phyloP scores from a whole-genome alignment of 768 basidiomycete genomes.

The Amanita polypyramis region DNA sequence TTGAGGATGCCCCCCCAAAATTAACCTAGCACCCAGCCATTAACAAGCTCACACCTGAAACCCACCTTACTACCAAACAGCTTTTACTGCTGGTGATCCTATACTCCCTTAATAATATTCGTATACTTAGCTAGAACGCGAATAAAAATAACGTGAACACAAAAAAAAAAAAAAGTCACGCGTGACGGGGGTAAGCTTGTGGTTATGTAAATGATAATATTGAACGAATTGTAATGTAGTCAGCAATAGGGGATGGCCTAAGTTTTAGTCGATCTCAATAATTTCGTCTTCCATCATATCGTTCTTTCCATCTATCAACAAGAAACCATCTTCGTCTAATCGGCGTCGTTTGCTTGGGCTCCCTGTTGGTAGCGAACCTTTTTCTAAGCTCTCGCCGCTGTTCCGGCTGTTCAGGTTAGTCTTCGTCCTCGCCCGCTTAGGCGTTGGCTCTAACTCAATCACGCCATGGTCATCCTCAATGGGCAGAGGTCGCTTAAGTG shows the following conservation, averaged over 20 bases:
- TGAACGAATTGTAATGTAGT: background rate
- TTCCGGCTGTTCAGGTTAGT: slow-evolving; percentile 8
- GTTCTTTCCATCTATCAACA: slow-evolving; percentile 51
- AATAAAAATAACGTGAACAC: too few species aligned
- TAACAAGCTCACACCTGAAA: too few species aligned
- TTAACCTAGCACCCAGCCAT: too few species aligned
- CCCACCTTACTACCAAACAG: too few species aligned
- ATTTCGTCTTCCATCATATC: slow-evolving; percentile 47
- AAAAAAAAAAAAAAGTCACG: too few species aligned
- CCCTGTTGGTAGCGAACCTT: background rate
- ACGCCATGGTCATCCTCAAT: slow-evolving; percentile 46
- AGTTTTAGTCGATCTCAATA: slow-evolving; percentile 29
- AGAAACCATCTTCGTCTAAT: slow-evolving; percentile 66
- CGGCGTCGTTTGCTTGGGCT: slow-evolving; percentile 38
- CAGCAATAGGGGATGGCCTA: too few species aligned
- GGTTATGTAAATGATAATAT: background rate
- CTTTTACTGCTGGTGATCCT: too few species aligned
- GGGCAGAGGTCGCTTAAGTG: slow-evolving; percentile 46
- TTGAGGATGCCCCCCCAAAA: too few species aligned
- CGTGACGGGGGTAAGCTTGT: background rate
- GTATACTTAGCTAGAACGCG: too few species aligned
- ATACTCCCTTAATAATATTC: too few species aligned
- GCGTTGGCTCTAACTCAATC: slow-evolving; percentile 41
- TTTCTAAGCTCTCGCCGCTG: slow-evolving; percentile 4
- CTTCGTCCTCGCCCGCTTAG: slow-evolving; percentile 42